Conservation (phyloP, 73 alveolate genomes). For the Tetrahymena malaccensis region DNA sequence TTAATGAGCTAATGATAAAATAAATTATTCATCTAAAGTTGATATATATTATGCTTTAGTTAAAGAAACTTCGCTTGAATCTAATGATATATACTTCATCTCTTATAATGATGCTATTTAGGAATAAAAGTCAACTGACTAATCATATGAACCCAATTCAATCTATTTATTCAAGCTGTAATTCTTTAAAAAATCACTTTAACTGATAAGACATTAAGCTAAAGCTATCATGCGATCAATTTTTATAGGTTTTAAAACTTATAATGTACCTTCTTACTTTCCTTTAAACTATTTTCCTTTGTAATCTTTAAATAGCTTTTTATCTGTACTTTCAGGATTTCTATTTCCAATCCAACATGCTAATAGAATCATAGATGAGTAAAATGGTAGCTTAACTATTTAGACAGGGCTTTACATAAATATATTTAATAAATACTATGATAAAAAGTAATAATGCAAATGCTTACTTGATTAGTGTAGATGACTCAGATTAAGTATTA, state of each 20-base stretch:
- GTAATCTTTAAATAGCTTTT: neutral
- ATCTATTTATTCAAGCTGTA: neutral
- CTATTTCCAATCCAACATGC: neutral
- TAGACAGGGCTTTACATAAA: neutral
- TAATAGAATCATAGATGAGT: neutral
- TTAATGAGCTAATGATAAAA: neutral
- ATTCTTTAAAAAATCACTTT: neutral
- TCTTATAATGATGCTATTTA: neutral
- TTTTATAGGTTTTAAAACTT: neutral
- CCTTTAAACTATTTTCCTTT: neutral
- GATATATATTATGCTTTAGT: neutral
- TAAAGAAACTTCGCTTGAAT: neutral
- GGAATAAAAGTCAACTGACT: neutral
- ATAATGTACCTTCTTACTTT: neutral
- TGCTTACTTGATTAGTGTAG: neutral
- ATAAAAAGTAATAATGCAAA: neutral
- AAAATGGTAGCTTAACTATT: neutral
- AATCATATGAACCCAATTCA: neutral
- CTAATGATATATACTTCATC: neutral
- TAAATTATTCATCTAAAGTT: neutral
- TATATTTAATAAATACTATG: neutral
- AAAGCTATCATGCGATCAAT: neutral
- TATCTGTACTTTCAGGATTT: neutral
- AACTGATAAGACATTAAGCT: neutral
- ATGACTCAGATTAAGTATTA: neutral